Evolutionary conservation across 2,329 filamentous ascomycete species (phyloP).

Genomic region (Colletotrichum sp.): DNA sequence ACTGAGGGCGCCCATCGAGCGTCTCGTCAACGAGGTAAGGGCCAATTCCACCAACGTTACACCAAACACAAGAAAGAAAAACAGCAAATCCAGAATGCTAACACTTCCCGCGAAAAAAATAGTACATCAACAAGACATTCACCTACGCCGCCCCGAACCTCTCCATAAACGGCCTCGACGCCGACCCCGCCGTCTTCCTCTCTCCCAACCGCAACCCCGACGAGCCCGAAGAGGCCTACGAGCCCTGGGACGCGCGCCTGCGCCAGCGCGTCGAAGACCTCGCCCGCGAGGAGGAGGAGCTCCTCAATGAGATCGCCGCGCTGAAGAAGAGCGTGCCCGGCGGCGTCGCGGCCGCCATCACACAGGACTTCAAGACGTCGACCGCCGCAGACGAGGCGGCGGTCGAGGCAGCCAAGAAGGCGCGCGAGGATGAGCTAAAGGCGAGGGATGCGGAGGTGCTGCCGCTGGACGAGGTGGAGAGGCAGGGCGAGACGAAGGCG

Average conservation of each 20-base stretch:
- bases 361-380: conserved; percentile 44
- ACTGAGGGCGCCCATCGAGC: conserved; percentile 63
- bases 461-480: conserved; percentile 42
- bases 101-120: background rate
- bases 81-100: background rate
- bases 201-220: conserved; percentile 21
- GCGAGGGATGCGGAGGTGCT: conserved; percentile 30
- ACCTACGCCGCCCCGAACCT: conserved; percentile 63
- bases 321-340: conserved; percentile 61
- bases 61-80: background rate
- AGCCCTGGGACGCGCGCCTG: conserved; percentile 65
- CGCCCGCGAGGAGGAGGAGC: conserved; percentile 66
- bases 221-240: conserved; percentile 51
- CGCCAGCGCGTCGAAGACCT: conserved; percentile 65
- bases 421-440: conserved; percentile 22
- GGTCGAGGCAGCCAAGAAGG: conserved; percentile 16
- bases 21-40: conserved; percentile 62
- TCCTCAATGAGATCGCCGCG: conserved; percentile 66
- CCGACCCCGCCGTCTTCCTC: conserved; percentile 47
- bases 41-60: background rate
- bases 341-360: conserved; percentile 49
- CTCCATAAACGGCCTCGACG: conserved; percentile 65
- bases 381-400: conserved; percentile 53
- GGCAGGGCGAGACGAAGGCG: conserved; percentile 50
- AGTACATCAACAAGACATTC: conserved; percentile 70